Percentiles rank a stretch among this genome's conserved stretches.
These are phyloP conservation scores for Kodamaea plutei DNA, from an alignment of 1,139 yeast genomes.

Conservation along the genomic window DNA sequence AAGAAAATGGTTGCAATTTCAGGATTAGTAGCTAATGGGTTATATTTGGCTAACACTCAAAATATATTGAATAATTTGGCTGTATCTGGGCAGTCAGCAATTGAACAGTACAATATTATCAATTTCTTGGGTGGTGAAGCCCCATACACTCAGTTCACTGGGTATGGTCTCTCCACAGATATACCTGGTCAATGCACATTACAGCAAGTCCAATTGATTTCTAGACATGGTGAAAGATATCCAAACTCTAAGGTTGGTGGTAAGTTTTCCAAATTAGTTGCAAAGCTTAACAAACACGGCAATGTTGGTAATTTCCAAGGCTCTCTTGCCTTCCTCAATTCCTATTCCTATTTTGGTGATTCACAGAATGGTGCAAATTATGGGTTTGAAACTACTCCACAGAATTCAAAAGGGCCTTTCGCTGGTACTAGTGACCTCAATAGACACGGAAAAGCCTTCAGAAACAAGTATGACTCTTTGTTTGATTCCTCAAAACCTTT, in stretches of 20 bases:
- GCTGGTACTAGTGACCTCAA: conserved; percentile 28
- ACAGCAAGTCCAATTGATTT: conserved; percentile 33
- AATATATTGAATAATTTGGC: conserved; percentile 18
- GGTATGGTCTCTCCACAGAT: conserved; percentile 32
- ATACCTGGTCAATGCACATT: conserved; percentile 29
- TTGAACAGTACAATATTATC: conserved; percentile 28
- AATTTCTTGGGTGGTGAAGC: conserved; percentile 34
- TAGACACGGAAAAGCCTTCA: conserved; percentile 32
- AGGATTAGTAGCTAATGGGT: conserved; percentile 5
- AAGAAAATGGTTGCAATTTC: conserved; percentile 10
- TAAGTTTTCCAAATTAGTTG: conserved; percentile 19
- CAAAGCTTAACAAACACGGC: conserved; percentile 18
- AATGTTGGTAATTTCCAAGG: conserved; percentile 20
- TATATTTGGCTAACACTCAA: conserved; percentile 4
- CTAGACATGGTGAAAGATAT: conserved; percentile 38
- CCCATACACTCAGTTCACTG: conserved; percentile 32
- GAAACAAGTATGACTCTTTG: conserved; percentile 30
- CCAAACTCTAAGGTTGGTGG: conserved; percentile 27
- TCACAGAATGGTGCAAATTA: conserved; percentile 18
- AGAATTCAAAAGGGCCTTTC: conserved; percentile 13
- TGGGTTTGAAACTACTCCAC: conserved; percentile 20
- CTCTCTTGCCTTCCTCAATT: conserved; percentile 28
- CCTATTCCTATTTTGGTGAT: conserved; percentile 30
- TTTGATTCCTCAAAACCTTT: conserved; percentile 15
- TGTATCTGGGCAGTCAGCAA: conserved; percentile 25